Evolutionary conservation across 2,329 filamentous ascomycete genomes (phyloP), one percentile per base, ranked within the genome.

Genomic region (Parafenestella ontariensis): DNA sequence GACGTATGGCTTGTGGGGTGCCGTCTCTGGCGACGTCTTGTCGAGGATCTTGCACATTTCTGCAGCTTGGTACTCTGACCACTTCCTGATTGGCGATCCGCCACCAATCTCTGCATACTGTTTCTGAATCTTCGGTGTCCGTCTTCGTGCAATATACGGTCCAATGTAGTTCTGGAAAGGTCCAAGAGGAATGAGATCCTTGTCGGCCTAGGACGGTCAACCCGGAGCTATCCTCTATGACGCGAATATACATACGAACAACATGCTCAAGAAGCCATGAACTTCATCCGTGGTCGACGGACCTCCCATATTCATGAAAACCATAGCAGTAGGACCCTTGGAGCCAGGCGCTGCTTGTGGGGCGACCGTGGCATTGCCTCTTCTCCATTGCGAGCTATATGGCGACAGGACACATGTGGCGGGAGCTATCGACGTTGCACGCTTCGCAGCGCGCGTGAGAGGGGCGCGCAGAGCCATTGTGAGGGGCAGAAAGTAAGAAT

Each of bases 21-120:
- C 95, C 1, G 93, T 96, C 72, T 96, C 90, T 5, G 95, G 95
- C 1, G 90, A 96, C 56, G 92, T 89, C 66, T 89, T 85, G 82
- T 99, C 95, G 46, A 99, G 83, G 46, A 98, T 85, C 82, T 96
- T 97, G 85, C 95, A 99, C 92, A 98, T 97, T 78, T 98, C 93
- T 54, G 84, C 83, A 55, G 87, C 92, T 77, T 99, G 95, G 72
- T 95, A 88, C 77, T 99, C 95, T 21, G 93, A 96, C 96, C 96
- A 99, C 76, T 96, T 96, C 65, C 94, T 88, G 74, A 99, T 99
- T 1, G 95, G 95, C 18, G 93, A 98, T n/a, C 95, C 95, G 58
- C 95, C 95, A 54, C 95, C 95, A 71, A 99, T 99, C 50, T 89
- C 92, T 17, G 90, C 86, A 74, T 99, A 99, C 76, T 99, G 96